Conservation (phyloP, 106 monocot species). For the Cymbidium sinense region DNA sequence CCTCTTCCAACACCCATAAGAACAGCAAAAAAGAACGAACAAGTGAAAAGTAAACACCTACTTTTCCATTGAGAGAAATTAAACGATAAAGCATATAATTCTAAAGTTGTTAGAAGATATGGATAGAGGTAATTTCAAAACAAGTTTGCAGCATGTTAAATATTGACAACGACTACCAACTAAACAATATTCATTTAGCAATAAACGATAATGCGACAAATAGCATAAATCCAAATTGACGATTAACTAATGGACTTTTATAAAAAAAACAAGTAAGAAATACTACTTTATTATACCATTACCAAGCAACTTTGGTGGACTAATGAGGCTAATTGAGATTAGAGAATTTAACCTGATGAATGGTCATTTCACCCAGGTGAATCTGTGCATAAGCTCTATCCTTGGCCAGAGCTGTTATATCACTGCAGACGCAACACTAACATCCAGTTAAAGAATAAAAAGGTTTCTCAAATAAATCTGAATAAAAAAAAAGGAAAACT, state of each 20-base stretch:
- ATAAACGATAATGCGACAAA: background rate
- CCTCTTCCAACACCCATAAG: background rate
- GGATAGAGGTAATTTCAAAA: no score
- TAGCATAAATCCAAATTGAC: background rate
- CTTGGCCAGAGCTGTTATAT: slow-evolving; percentile 94
- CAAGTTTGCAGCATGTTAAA: background rate
- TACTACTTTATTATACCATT: background rate
- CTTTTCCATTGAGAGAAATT: no score
- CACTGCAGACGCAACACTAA: slow-evolving; percentile 45
- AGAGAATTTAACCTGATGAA: slow-evolving; percentile 64
- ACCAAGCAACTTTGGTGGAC: background rate
- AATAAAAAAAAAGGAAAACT: background rate
- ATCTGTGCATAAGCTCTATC: slow-evolving; percentile 64
- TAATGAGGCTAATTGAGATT: background rate
- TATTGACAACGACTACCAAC: background rate
- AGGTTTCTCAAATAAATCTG: background rate
- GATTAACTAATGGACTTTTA: background rate
- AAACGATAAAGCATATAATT: background rate
- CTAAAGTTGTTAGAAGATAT: background rate
- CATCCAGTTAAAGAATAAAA: background rate
- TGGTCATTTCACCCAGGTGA: slow-evolving; percentile 60
- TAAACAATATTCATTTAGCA: background rate
- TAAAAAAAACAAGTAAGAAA: background rate
- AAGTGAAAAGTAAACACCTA: no score
- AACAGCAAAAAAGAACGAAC: background rate